Evolutionary conservation across 1,284 basidiomycete genomes (phyloP), one percentile per base, ranked within the genome.

Genomic region (Cryptococcus wingfieldii): DNA sequence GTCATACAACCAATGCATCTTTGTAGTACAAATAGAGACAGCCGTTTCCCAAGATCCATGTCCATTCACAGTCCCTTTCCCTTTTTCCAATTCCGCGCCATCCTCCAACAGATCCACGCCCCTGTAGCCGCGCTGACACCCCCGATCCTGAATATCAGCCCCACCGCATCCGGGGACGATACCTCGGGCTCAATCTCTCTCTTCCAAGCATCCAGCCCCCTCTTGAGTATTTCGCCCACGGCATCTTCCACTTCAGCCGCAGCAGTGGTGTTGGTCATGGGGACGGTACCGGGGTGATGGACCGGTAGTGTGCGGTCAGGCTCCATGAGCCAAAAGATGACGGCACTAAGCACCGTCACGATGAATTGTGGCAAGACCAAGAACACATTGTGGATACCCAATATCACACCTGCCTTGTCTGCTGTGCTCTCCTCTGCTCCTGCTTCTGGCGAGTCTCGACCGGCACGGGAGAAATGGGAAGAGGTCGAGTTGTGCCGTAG

Each of bases 341-440:
- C 67, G 9, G 77, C 72, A 1, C 76, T 77, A 3, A 81, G 60
- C 41, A 76, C 72, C 0, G 80, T 80, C 7, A 81, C 79, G 47
- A 82, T 68, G 58, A 82, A 81, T 61, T 82, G 81, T 4, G 84
- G 81, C 16, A 81, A 56, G 52, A 95, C 92, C 62, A 95, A 80
- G 71, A 89, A 93, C 52, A 95, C 82, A 66, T 94, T 96, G 74
- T 94, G 90, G 54, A 94, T 93, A 38, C 90, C 90, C 53, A 95
- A 78, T 55, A 95, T 92, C 34, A 90, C 86, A n/a, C 92, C 92
- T 0, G 90, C 89, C 72, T 91, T 90, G 25, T 85, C 82, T 50
- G 86, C 87, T 50, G 89, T 79, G 23, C 80, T 59, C 47, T 51
- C 54, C 57, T 12, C 59, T 53, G 19, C 38, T 13, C 34, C 45